Evolutionary conservation across 1,284 basidiomycete species (phyloP).

Genomic region (Boletus sp.): DNA sequence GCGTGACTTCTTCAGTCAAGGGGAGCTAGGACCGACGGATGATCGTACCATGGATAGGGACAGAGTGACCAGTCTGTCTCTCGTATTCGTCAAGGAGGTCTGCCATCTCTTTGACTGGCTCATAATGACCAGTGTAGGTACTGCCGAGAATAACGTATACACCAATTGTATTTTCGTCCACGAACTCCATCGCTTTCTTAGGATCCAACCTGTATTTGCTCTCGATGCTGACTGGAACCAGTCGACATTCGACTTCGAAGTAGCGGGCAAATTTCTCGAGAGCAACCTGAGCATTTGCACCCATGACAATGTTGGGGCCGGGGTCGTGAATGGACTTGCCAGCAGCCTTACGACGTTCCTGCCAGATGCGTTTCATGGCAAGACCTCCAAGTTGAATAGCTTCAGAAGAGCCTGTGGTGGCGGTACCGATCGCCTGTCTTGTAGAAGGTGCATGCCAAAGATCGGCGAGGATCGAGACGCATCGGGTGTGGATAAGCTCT

Average conservation of each 20-base stretch:
- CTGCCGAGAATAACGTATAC: slow-evolving; percentile 77
- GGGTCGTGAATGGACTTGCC: slow-evolving; percentile 87
- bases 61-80: slow-evolving; percentile 68
- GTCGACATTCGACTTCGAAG: slow-evolving; percentile 83
- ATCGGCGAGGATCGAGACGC: slow-evolving; percentile 83
- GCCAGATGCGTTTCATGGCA: slow-evolving; percentile 94
- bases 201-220: slow-evolving; percentile 82
- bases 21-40: slow-evolving; percentile 22
- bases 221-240: slow-evolving; percentile 74
- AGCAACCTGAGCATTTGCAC: slow-evolving; percentile 82
- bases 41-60: slow-evolving; percentile 76
- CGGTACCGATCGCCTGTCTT: slow-evolving; percentile 79
- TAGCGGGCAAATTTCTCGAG: slow-evolving; percentile 91
- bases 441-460: slow-evolving; percentile 85
- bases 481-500: slow-evolving; percentile 79
- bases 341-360: slow-evolving; percentile 78
- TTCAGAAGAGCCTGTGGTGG: slow-evolving; percentile 91
- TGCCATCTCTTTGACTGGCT: slow-evolving; percentile 85
- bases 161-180: slow-evolving; percentile 92
- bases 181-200: slow-evolving; percentile 79
- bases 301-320: slow-evolving; percentile 75
- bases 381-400: slow-evolving; percentile 92
- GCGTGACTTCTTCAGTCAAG: slow-evolving; percentile 6
- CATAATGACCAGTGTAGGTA: slow-evolving; percentile 94
- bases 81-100: slow-evolving; percentile 86